Percentiles rank a stretch among this genome's conserved stretches.
Conservation (phyloP, 192 early-diverging fungal genomes). For the Coemansia sp. region DNA sequence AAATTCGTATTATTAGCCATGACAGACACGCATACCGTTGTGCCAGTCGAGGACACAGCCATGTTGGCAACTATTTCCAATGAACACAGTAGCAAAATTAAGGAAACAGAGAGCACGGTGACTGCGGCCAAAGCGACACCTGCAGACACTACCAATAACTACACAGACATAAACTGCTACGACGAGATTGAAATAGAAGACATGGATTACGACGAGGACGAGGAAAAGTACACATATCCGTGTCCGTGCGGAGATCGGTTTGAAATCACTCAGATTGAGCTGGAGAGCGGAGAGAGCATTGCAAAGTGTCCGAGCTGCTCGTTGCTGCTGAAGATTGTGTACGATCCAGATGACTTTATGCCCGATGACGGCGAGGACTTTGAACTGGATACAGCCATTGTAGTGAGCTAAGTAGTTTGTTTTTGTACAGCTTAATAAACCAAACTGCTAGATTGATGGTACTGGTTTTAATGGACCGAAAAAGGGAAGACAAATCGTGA, state of each 20-base stretch:
- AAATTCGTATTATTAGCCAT: background rate
- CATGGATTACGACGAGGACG: conserved; percentile 45
- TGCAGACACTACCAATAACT: background rate
- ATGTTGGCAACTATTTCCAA: background rate
- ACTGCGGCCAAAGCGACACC: background rate
- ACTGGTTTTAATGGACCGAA: too few species aligned
- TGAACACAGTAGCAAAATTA: background rate
- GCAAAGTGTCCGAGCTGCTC: conserved; percentile 93
- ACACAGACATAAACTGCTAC: conserved; percentile 31
- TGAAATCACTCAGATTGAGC: conserved; percentile 75
- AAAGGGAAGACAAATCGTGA: background rate
- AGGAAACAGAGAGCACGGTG: background rate
- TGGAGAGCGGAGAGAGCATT: conserved; percentile 81
- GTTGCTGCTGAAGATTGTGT: conserved; percentile 86
- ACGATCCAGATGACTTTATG: conserved; percentile 65
- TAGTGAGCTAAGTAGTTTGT: conserved; percentile 1
- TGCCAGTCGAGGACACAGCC: background rate
- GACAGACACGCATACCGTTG: background rate
- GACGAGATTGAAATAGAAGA: conserved; percentile 56
- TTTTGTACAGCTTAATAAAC: background rate
- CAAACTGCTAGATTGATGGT: too few species aligned
- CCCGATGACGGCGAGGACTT: conserved; percentile 30
- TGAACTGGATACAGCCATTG: conserved; percentile 19
- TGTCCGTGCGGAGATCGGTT: conserved; percentile 98
- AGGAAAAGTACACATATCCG: conserved; percentile 87